Evolutionary conservation across 192 early-diverging fungal genomes (phyloP).

Genomic region (Thamnidium elegans): DNA sequence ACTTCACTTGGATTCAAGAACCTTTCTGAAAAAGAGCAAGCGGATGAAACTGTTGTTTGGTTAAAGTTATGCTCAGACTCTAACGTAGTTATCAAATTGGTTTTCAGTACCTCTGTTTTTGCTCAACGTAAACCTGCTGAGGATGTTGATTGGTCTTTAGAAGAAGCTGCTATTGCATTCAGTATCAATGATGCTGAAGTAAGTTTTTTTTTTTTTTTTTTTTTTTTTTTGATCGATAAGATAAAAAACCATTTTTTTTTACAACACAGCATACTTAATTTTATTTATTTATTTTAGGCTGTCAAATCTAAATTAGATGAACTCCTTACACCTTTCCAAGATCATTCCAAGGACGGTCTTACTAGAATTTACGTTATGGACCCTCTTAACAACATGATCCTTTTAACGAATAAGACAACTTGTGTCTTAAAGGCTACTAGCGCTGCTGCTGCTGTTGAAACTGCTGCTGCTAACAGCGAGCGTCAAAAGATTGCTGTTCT

Average conservation of each 20-base stretch:
- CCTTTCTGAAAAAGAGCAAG: not conserved
- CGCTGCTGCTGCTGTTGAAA: conserved; percentile 6
- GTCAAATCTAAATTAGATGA: conserved; percentile 33
- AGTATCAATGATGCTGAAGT: conserved; percentile 17
- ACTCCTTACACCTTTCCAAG: conserved; percentile 40
- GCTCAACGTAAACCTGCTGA: not conserved
- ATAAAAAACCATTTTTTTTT: not conserved
- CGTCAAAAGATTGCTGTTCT: conserved; percentile 87
- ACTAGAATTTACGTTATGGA: conserved; percentile 58
- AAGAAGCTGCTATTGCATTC: conserved; percentile 17
- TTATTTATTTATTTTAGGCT: conserved; percentile 25
- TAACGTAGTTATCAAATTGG: conserved; percentile 13
- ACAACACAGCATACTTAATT: not conserved
- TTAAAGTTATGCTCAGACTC: conserved; percentile 5
- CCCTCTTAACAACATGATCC: conserved; percentile 78
- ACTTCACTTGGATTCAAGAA: not conserved
- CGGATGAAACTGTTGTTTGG: not conserved
- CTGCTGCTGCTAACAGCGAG: conserved; percentile 2
- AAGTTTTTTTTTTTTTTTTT: conserved; percentile 2
- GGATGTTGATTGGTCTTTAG: conserved; percentile 15
- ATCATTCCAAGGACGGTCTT: conserved; percentile 6
- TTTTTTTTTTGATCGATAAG: not conserved
- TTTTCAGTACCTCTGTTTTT: not conserved
- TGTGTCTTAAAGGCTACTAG: not conserved
- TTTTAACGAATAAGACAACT: conserved; percentile 53